These are phyloP conservation scores for Lentinula novae-zelandiae DNA, from an alignment of 1,284 basidiomycete species.

Conservation along the genomic window DNA sequence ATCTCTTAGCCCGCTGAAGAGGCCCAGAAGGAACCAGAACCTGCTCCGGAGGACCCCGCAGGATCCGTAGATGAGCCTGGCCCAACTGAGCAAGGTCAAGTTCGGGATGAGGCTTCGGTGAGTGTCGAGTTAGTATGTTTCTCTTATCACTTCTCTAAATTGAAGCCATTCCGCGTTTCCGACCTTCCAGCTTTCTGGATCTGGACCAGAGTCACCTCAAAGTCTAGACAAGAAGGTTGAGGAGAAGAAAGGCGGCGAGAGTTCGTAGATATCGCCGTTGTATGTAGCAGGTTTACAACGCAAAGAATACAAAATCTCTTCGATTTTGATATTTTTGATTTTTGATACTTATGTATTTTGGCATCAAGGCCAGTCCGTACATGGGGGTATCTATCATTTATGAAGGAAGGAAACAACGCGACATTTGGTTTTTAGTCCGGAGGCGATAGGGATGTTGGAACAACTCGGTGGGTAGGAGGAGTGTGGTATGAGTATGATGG, in stretches of 20 bases:
- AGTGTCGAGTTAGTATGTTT: background rate
- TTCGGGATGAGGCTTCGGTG: background rate
- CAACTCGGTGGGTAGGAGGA: too few relatives aligned
- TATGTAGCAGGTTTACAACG: background rate
- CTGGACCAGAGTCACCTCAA: slow-evolving; percentile 7
- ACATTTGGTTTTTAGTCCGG: too few relatives aligned
- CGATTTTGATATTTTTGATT: too few relatives aligned
- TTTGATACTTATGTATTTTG: too few relatives aligned
- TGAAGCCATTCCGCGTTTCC: background rate
- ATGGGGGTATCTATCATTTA: too few relatives aligned
- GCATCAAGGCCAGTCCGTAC: too few relatives aligned
- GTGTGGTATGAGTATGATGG: too few relatives aligned
- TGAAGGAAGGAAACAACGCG: too few relatives aligned
- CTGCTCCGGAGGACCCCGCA: slow-evolving; percentile 9
- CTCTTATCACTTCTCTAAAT: background rate
- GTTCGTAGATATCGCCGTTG: background rate
- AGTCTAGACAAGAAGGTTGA: slow-evolving; percentile 7
- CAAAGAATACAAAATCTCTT: background rate
- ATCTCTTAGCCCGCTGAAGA: background rate
- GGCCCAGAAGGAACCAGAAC: slow-evolving; percentile 3
- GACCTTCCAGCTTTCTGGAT: background rate
- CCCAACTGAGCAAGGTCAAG: slow-evolving; percentile 8
- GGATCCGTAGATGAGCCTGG: slow-evolving; percentile 7
- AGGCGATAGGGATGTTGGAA: too few relatives aligned
- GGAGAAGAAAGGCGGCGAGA: background rate